Base-by-base conservation (phyloP, 2,329 filamentous ascomycete genomes). In the Diaporthe citrichinensis region DNA sequence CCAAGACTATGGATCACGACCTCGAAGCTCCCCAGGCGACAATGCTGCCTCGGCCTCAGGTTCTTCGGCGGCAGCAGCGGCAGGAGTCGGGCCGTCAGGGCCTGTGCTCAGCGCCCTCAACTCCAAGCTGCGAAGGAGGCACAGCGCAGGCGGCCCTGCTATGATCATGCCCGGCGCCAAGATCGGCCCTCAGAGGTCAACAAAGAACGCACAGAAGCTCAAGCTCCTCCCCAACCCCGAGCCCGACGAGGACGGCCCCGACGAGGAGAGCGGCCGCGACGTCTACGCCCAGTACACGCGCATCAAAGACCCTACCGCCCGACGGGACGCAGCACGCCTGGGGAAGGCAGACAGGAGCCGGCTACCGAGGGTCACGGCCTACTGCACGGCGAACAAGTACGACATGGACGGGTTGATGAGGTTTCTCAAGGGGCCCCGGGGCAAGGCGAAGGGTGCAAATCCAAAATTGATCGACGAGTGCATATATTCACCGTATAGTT, bases 211-310 rank as follows among this genome's bases (percentile, higher is more conserved):
- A 2, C 95, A 98, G 87, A 99, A 99, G 86, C 89, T 99, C 77
- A 99, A 99, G 86, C 90, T 99, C n/a, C 87, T 99, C 23, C 97
- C 97, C 0, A 97, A 97, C 81, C 95, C 96, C 0, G 94, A 97
- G 76, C 89, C 95, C 59, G 94, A 91, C 49, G 94, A 94, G 36
- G 94, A 96, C 58, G 92, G 88, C 79, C 88, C 78, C 9, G 96
- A 98, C 77, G 96, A 98, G 81, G 96, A 98, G 84, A 97, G 95
- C 81, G 95, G 96, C 14, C 90, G 96, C 78, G 97, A 99, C 83
- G 97, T 99, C 44, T 99, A 99, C 86, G 96, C 96, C 36, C 97
- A 99, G 84, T 98, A 98, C 83, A 98, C 96, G 12, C 91, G 97
- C 59, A 99, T 99, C 85, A 98, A 98, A 84, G 97, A 99, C 81